These are phyloP conservation scores for Solanum lycopersicoides DNA, from an alignment of 257 asterid species.

Conservation along the genomic window DNA sequence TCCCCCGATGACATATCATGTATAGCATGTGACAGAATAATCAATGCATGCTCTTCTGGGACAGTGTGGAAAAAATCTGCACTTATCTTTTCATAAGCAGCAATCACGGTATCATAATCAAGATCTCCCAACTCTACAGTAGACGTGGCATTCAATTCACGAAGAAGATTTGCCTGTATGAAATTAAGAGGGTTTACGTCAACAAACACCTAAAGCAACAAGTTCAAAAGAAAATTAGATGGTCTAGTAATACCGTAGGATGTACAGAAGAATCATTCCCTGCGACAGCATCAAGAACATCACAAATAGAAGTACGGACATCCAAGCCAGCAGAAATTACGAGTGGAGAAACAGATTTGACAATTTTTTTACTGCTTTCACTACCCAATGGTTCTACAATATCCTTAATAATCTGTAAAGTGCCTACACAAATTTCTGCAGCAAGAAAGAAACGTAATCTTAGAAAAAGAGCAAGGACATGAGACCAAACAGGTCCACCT, in stretches of 20 bases:
- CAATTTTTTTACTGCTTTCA: constrained; percentile 41
- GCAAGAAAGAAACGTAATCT: background rate
- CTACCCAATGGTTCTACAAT: constrained; percentile 37
- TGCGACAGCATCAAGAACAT: constrained; percentile 71
- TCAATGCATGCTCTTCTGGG: constrained; percentile 54
- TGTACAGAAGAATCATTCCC: constrained; percentile 50
- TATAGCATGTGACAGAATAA: constrained; percentile 65
- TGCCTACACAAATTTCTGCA: constrained; percentile 48
- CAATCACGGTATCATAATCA: constrained; percentile 67
- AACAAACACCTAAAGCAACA: background rate
- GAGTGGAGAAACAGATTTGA: constrained; percentile 58
- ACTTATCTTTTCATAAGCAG: constrained; percentile 62
- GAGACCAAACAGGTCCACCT: background rate
- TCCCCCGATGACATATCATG: constrained; percentile 84
- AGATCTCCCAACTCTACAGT: constrained; percentile 58
- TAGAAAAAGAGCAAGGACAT: background rate
- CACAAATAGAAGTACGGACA: constrained; percentile 59
- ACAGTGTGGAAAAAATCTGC: constrained; percentile 41
- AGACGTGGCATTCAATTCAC: constrained; percentile 66
- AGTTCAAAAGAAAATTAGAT: background rate
- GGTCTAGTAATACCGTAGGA: constrained; percentile 38
- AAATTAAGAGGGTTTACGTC: background rate
- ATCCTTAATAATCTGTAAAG: constrained; percentile 47
- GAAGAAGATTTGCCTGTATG: constrained; percentile 67
- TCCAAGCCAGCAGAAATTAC: constrained; percentile 50